Conservation (phyloP, 495 filamentous ascomycete species). For the Podospora fimiseda region DNA sequence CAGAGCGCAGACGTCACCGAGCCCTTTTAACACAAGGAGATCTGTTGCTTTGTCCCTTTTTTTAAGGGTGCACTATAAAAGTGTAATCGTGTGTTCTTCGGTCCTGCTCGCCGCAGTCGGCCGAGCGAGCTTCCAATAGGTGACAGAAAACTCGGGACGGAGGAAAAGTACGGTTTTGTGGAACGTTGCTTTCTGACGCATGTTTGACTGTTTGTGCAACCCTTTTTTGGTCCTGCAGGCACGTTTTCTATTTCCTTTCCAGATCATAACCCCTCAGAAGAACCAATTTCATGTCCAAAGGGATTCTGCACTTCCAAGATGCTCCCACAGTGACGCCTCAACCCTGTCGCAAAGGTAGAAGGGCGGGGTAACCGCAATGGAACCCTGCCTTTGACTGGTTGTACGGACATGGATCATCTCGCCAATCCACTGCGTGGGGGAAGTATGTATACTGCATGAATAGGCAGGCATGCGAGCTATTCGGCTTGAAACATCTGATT, state of each 20-base stretch:
- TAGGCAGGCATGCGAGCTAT: not conserved
- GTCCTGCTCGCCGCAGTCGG: not conserved
- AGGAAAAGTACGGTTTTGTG: too few relatives aligned
- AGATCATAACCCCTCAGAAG: not conserved
- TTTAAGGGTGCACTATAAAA: too few relatives aligned
- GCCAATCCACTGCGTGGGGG: constrained; percentile 3
- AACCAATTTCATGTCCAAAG: not conserved
- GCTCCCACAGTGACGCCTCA: not conserved
- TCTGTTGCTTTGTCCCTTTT: too few relatives aligned
- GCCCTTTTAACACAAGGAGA: too few relatives aligned
- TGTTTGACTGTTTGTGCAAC: not conserved
- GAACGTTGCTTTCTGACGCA: not conserved
- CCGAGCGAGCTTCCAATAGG: too few relatives aligned
- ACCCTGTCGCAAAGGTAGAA: not conserved
- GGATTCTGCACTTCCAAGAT: not conserved
- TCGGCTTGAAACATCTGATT: constrained; percentile 1
- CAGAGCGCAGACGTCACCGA: constrained; percentile 11
- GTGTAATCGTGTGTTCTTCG: too few relatives aligned
- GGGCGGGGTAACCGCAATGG: constrained; percentile 5
- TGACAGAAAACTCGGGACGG: too few relatives aligned
- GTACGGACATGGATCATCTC: too few relatives aligned
- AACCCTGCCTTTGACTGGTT: constrained; percentile 2
- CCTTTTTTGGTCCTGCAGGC: not conserved
- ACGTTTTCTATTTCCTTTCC: constrained; percentile 1
- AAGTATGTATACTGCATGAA: constrained; percentile 1